Evolutionary conservation across 495 filamentous ascomycete species (phyloP), one percentile per base, ranked within the genome.

Genomic region (Amniculicola lignicola): DNA sequence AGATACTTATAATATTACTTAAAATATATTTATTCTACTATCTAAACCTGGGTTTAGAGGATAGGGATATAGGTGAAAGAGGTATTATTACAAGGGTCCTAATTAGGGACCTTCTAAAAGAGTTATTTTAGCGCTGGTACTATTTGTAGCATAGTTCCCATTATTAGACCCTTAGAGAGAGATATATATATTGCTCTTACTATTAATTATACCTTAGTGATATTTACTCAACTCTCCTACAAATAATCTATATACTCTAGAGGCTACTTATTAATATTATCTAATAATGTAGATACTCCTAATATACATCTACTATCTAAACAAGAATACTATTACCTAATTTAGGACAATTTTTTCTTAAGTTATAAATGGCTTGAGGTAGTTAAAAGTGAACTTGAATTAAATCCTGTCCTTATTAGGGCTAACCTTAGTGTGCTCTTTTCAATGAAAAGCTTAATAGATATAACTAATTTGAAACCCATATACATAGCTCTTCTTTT

Each of bases 91-190:
- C 4, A 21, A 21, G 16, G 21, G 40, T 43, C 21, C 36, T 51
- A 12, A 36, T 49, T 49, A 49, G 31, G 31, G 45, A 36, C 15
- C 41, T 44, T 22, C 45, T 49, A 36, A 49, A 49, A 36, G 27
- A 49, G 45, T 22, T 49, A 49, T 22, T 49, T 49, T 37, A 49
- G 45, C 28, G 3, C 16, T 37, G 37, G 18, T 49, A 16, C 45
- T 49, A 49, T 49, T 49, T 37, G 40, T 51, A 51, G 22, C 21
- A 51, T 51, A 51, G 47, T 51, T 51, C 36, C 47, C n/a, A 23
- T 51, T 51, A 51, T 51, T 39, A 39, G 47, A 39, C 47, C 22
- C 36, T 51, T 39, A 23, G 33, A 51, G 21, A 3, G n/a, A 51
- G 38, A 51, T 51, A 38, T 51, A 51, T 51, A 38, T 51, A 51